A percentile compares a stretch with the other conserved stretches of the same genome.
phyloP scores from a whole-genome alignment of 441 rosid genomes.

The Croton laevigatus region DNA sequence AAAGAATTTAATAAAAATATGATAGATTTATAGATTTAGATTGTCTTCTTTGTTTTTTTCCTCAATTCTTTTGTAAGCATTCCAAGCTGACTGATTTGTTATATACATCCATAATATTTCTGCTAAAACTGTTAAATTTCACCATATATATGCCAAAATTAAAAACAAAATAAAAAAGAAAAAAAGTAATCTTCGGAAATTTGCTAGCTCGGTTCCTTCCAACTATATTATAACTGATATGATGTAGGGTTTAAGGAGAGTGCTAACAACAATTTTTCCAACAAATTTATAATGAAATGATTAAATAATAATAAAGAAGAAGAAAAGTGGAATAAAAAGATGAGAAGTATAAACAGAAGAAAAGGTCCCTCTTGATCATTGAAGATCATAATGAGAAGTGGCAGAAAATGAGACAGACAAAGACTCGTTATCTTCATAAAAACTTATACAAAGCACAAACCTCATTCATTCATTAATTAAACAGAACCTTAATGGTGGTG shows the following conservation, averaged over 20 bases:
- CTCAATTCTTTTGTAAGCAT: background rate
- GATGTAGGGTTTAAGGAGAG: too few relatives aligned
- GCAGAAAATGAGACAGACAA: conserved; percentile 3
- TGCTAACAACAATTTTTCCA: background rate
- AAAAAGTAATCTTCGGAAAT: too few relatives aligned
- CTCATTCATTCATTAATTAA: conserved; percentile 17
- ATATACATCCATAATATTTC: background rate
- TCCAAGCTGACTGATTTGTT: background rate
- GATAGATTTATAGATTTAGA: background rate
- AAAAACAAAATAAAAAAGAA: too few relatives aligned
- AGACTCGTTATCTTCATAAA: conserved; percentile 10
- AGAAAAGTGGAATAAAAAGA: background rate
- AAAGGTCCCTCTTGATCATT: conserved; percentile 6
- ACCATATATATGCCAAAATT: background rate
- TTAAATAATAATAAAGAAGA: background rate
- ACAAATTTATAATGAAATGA: background rate
- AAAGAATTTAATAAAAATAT: background rate
- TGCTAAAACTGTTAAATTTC: background rate
- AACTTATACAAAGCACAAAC: conserved; percentile 26
- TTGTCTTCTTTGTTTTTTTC: background rate
- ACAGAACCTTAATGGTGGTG: conserved; percentile 15
- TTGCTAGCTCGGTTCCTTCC: too few relatives aligned
- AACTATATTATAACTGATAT: too few relatives aligned
- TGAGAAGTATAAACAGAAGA: background rate
- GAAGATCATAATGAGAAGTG: conserved; percentile 13